phyloP scores from a whole-genome alignment of 108 stramenopile genomes.

The Licmophora abbreviata region DNA sequence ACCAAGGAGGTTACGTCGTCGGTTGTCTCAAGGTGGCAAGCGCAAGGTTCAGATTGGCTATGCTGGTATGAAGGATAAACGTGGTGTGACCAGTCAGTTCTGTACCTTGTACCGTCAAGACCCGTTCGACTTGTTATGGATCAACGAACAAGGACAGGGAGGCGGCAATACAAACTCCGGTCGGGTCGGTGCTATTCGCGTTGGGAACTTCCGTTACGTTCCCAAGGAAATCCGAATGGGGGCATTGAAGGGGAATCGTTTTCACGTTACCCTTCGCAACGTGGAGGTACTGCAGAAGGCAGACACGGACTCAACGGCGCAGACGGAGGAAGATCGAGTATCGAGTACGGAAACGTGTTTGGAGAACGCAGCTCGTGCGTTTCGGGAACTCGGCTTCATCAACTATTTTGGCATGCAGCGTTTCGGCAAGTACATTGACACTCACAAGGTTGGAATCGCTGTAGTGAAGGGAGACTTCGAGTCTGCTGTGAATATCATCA shows the following conservation, averaged over 20 bases:
- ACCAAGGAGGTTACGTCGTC: slow-evolving; percentile 47
- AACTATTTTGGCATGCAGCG: slow-evolving; percentile 95
- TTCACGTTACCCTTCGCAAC: slow-evolving; percentile 80
- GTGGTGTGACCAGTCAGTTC: slow-evolving; percentile 84
- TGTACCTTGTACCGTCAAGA: slow-evolving; percentile 67
- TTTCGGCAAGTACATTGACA: slow-evolving; percentile 85
- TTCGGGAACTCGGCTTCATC: slow-evolving; percentile 71
- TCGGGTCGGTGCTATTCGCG: slow-evolving; percentile 43
- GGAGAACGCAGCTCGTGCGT: slow-evolving; percentile 37
- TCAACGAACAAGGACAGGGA: slow-evolving; percentile 32
- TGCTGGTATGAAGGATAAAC: slow-evolving; percentile 92
- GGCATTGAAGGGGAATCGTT: slow-evolving; percentile 75
- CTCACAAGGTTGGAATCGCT: slow-evolving; percentile 75
- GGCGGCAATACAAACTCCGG: slow-evolving; percentile 50
- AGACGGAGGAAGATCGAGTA: slow-evolving; percentile 1
- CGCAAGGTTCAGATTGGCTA: slow-evolving; percentile 38
- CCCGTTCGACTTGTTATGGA: slow-evolving; percentile 46
- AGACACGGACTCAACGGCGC: background rate
- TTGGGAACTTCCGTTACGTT: slow-evolving; percentile 76
- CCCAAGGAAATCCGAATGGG: slow-evolving; percentile 62
- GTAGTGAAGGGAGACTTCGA: slow-evolving; percentile 73
- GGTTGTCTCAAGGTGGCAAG: slow-evolving; percentile 18
- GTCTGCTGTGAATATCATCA: slow-evolving; percentile 70
- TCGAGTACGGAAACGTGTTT: slow-evolving; percentile 17
- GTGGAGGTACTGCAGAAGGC: slow-evolving; percentile 24